phyloP scores from a whole-genome alignment of 805 yeast species.

The Debaryomyces maramus region DNA sequence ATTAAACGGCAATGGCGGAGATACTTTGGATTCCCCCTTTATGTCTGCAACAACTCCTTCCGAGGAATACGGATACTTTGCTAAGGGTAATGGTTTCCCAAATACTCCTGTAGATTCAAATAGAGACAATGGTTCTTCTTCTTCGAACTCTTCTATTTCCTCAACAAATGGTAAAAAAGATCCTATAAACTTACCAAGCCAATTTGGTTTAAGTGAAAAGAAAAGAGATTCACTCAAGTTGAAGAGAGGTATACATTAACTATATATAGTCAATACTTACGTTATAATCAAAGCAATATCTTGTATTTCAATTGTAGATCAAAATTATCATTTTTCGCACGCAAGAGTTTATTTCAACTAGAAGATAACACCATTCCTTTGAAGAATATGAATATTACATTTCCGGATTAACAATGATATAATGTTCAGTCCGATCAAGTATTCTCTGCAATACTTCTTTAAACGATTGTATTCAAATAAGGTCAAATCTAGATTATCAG shows the following conservation, averaged over 20 bases:
- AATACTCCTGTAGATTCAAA: conserved; percentile 3
- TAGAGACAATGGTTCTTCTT: conserved; percentile 1
- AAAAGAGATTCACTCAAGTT: conserved; percentile 46
- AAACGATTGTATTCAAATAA: background rate
- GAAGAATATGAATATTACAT: background rate
- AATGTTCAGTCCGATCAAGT: background rate
- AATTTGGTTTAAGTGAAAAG: conserved; percentile 41
- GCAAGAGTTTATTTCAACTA: background rate
- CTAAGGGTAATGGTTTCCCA: conserved; percentile 14
- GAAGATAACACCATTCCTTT: background rate
- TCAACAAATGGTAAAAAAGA: conserved; percentile 15
- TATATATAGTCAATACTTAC: background rate
- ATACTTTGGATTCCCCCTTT: conserved; percentile 41
- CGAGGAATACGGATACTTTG: conserved; percentile 36
- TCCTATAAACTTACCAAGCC: conserved; percentile 28
- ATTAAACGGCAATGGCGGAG: conserved; percentile 17
- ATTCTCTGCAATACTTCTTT: background rate
- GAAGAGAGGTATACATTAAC: conserved; percentile 44
- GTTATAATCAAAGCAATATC: background rate
- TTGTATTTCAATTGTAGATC: background rate
- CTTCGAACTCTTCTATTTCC: conserved; percentile 11
- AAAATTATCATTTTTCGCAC: background rate
- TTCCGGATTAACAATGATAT: background rate
- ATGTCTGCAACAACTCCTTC: conserved; percentile 38
- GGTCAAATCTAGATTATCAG: background rate